These are phyloP conservation scores for Ploettnerulaceae sp. DNA, from an alignment of 2,329 filamentous ascomycete genomes.

Conservation along the genomic window DNA sequence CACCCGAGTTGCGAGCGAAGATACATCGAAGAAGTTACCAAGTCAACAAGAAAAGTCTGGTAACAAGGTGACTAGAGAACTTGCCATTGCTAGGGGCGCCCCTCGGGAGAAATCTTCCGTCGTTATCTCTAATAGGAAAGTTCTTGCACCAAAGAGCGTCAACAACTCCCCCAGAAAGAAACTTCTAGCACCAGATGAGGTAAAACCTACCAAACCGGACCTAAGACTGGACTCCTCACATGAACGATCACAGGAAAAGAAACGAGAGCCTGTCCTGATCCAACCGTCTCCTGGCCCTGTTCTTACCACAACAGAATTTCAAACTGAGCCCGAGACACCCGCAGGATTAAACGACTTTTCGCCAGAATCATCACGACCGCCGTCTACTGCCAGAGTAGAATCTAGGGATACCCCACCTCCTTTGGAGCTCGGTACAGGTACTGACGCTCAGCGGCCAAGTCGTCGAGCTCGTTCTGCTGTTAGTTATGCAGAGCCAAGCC, in stretches of 20 bases:
- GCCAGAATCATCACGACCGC: constrained; percentile 46
- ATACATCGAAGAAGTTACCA: constrained; percentile 11
- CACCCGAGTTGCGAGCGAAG: constrained; percentile 31
- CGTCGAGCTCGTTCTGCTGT: constrained; percentile 63
- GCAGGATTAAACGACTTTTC: constrained; percentile 41
- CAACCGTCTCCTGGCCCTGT: constrained; percentile 13
- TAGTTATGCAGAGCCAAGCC: constrained; percentile 78
- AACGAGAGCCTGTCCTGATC: constrained; percentile 14
- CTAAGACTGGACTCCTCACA: constrained; percentile 20
- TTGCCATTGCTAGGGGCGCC: constrained; percentile 24
- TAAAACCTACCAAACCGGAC: constrained; percentile 39
- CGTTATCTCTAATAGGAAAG: constrained; percentile 24
- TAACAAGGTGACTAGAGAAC: constrained; percentile 21
- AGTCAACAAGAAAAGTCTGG: constrained; percentile 19
- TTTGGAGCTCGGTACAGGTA: constrained; percentile 48
- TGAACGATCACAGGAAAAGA: constrained; percentile 20
- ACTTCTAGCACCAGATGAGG: constrained; percentile 37
- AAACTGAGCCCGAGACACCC: constrained; percentile 35
- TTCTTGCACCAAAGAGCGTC: constrained; percentile 48
- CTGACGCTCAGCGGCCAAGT: constrained; percentile 58
- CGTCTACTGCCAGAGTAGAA: constrained; percentile 27
- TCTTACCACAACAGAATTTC: constrained; percentile 31
- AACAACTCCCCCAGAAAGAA: constrained; percentile 52
- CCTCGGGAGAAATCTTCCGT: constrained; percentile 23
- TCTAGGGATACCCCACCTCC: constrained; percentile 55